Evolutionary conservation across 2,329 filamentous ascomycete species (phyloP).

Genomic region (Diaporthe eres): DNA sequence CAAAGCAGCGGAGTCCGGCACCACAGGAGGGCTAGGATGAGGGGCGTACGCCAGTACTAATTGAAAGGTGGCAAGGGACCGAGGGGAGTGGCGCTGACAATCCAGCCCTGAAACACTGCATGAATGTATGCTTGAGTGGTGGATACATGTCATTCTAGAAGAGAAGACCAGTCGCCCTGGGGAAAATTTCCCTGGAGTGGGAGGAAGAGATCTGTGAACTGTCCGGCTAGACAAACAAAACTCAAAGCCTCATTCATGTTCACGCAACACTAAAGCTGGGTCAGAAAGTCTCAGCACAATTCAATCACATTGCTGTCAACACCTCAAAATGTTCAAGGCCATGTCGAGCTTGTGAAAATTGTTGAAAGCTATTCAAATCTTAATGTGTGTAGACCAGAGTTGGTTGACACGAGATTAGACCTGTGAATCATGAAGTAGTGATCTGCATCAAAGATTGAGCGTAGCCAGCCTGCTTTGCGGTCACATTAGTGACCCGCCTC

Average conservation of each 20-base stretch:
- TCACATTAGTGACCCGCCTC: neutral
- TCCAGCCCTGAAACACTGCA: neutral
- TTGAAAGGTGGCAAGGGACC: neutral
- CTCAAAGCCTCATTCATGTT: neutral
- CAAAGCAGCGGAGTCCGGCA: too few species aligned
- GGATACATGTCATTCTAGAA: neutral
- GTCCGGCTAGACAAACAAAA: neutral
- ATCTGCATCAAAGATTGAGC: neutral
- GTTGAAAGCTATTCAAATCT: neutral
- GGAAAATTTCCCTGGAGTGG: neutral
- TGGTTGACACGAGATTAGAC: neutral
- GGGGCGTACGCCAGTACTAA: too few species aligned
- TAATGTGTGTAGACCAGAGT: too few species aligned
- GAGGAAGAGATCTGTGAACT: neutral
- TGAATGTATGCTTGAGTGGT: too few species aligned
- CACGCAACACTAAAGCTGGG: neutral
- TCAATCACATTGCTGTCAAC: neutral
- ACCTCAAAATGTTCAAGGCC: neutral
- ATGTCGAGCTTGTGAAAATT: neutral
- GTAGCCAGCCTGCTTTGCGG: neutral
- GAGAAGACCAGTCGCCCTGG: neutral
- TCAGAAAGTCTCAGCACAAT: neutral
- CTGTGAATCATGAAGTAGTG: neutral
- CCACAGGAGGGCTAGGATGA: neutral
- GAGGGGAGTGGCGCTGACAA: neutral